A percentile compares a stretch with the other conserved stretches of the same genome.
Conservation (phyloP, 495 filamentous ascomycete genomes). For the Hyphodiscus hymeniophilus region DNA sequence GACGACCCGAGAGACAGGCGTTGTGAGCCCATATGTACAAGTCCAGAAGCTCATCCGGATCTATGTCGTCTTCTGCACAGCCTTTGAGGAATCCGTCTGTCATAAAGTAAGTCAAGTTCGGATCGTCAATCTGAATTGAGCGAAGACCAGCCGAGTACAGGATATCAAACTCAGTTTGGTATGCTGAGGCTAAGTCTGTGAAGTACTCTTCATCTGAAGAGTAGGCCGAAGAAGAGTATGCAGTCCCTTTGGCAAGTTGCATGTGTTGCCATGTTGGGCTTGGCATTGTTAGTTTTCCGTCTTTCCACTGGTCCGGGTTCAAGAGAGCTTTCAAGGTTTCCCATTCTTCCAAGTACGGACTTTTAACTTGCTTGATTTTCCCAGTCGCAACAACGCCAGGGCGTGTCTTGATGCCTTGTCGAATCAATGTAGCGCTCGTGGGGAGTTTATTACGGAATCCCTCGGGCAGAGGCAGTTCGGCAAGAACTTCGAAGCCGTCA, state of each 20-base stretch:
- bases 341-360: constrained; percentile 28
- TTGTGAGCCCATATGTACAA: constrained; percentile 44
- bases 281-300: constrained; percentile 41
- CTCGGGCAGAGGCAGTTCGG: not conserved
- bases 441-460: constrained; percentile 23
- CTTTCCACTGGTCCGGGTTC: constrained; percentile 33
- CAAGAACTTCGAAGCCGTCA: constrained; percentile 2
- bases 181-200: constrained; percentile 36
- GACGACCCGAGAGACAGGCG: constrained; percentile 32
- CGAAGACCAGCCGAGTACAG: constrained; percentile 40
- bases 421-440: not conserved
- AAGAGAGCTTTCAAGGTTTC: constrained; percentile 33
- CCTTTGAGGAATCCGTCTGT: constrained; percentile 16
- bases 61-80: constrained; percentile 38
- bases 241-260: constrained; percentile 39
- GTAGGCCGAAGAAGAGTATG: constrained; percentile 38
- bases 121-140: constrained; percentile 43
- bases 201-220: constrained; percentile 39
- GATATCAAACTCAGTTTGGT: constrained; percentile 34
- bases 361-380: not conserved
- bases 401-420: constrained; percentile 18
- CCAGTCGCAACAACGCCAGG: not conserved
- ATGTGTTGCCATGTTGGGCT: constrained; percentile 43
- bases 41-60: constrained; percentile 38
- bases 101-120: constrained; percentile 31